phyloP scores from a whole-genome alignment of 257 asterid genomes.

The Nicotiana attenuata region DNA sequence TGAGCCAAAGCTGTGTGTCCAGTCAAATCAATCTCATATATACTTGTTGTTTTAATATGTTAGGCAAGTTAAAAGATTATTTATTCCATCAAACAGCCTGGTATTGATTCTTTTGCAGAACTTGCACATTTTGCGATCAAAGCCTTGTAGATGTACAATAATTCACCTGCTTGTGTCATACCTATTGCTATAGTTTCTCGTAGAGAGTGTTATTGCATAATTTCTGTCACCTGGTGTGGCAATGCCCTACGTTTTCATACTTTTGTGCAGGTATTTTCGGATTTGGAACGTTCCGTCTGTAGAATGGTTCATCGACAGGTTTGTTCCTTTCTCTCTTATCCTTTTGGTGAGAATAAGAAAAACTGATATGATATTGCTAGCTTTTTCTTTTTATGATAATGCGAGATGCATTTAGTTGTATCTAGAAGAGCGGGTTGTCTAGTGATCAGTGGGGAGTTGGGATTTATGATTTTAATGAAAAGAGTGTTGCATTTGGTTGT shows the following conservation, averaged over 20 bases:
- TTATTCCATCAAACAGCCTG: background rate
- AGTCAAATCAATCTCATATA: background rate
- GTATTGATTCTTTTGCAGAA: background rate
- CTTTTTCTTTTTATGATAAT: background rate
- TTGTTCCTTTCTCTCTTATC: conserved; percentile 13
- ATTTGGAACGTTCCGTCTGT: conserved; percentile 97
- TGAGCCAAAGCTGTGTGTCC: background rate
- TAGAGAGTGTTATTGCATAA: background rate
- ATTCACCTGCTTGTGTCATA: conserved; percentile 3
- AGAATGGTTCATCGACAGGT: conserved; percentile 99
- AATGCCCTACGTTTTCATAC: background rate
- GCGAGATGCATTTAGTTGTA: background rate
- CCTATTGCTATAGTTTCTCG: background rate
- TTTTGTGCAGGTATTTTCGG: conserved; percentile 80
- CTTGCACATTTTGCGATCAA: background rate
- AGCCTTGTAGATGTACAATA: conserved; percentile 1
- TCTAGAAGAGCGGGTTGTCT: background rate
- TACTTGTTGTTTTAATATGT: background rate
- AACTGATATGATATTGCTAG: background rate
- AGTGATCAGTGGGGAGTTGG: background rate
- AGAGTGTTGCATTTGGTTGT: background rate
- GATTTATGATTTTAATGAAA: background rate
- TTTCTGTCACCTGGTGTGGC: background rate
- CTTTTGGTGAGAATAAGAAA: conserved; percentile 5
- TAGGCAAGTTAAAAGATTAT: background rate